Conservation (phyloP, 1,284 basidiomycete species). For the Spongiforma sp. region DNA sequence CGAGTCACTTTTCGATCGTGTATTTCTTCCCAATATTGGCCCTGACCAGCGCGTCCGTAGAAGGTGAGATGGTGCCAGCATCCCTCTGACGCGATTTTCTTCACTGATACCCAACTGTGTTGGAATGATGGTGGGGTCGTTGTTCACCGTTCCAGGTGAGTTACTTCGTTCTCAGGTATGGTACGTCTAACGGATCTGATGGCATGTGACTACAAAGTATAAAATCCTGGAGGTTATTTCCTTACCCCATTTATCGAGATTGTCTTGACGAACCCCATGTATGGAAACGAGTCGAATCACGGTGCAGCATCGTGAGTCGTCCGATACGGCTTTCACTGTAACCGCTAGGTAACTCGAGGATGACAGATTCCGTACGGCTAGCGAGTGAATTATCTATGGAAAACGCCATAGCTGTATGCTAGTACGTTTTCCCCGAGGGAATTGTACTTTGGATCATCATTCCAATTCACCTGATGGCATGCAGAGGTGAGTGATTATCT, state of each 20-base stretch:
- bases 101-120: constrained; percentile 81
- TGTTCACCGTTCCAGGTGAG: constrained; percentile 78
- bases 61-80: constrained; percentile 47
- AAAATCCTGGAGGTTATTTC: constrained; percentile 70
- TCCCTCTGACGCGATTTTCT: constrained; percentile 62
- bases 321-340: background rate
- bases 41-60: constrained; percentile 67
- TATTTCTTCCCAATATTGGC: constrained; percentile 87
- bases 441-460: too few species aligned
- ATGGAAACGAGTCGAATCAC: constrained; percentile 66
- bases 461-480: too few species aligned
- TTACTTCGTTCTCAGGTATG: constrained; percentile 2
- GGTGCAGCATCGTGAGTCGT: constrained; percentile 74
- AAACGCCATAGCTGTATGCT: constrained; percentile 66
- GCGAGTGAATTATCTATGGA: background rate
- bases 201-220: constrained; percentile 76
- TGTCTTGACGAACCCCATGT: constrained; percentile 59
- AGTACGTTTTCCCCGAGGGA: constrained; percentile 71
- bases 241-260: constrained; percentile 72
- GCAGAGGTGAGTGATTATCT: constrained; percentile 47
- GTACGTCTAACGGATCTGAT: constrained; percentile 1
- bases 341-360: constrained; percentile 7
- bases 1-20: constrained; percentile 76
- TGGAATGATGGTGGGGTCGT: constrained; percentile 73
- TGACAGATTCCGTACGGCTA: constrained; percentile 66